Evolutionary conservation across 2,329 filamentous ascomycete species (phyloP).

Genomic region (Teratosphaeria pseudoeucalypti): DNA sequence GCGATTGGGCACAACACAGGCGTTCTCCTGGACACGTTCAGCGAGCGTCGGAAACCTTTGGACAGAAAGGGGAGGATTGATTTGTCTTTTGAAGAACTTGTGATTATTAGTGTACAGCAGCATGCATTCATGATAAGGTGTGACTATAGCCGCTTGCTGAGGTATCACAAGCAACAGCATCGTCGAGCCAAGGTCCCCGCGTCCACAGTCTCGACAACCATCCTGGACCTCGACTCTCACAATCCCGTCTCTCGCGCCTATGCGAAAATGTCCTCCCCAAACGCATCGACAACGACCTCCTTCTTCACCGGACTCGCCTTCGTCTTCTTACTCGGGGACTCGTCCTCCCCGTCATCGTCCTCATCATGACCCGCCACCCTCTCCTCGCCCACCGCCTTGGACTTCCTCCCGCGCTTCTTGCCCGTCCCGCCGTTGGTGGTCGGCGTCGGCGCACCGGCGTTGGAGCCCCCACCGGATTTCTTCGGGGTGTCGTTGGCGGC

Average conservation of each 20-base stretch:
- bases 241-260: background rate
- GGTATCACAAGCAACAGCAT: background rate
- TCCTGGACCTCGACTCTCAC: background rate
- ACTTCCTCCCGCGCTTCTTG: constrained; percentile 5
- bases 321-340: constrained; percentile 1
- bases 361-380: background rate
- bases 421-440: background rate
- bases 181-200: background rate
- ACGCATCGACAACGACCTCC: background rate
- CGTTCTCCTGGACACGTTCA: background rate
- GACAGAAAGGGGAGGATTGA: background rate
- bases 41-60: background rate
- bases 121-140: background rate
- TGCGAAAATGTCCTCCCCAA: background rate
- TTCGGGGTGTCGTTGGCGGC: background rate
- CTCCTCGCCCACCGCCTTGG: constrained; percentile 1
- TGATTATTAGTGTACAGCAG: background rate
- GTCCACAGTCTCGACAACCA: background rate
- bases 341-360: background rate
- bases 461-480: background rate
- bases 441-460: background rate
- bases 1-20: background rate
- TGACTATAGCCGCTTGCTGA: background rate
- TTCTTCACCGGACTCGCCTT: background rate
- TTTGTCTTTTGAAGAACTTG: background rate